Percentiles rank a stretch among this genome's conserved stretches.
Conservation (phyloP, 1,284 basidiomycete species). For the Heterobasidion occidentale region DNA sequence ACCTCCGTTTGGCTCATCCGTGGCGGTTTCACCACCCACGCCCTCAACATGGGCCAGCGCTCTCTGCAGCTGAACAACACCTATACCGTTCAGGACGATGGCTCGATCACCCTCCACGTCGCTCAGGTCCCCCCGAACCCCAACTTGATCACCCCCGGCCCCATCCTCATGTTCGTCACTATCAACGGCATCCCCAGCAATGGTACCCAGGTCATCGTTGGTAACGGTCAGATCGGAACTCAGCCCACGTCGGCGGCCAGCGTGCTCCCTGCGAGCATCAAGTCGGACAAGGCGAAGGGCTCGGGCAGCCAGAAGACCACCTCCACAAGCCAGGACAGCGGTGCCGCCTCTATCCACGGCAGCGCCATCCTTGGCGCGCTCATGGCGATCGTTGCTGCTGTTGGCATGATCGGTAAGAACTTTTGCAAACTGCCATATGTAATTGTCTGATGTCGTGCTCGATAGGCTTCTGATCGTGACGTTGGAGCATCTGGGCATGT, state of each 20-base stretch:
- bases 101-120: slow-evolving; percentile 68
- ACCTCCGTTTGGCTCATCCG: slow-evolving; percentile 80
- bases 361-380: slow-evolving; percentile 15
- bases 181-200: slow-evolving; percentile 80
- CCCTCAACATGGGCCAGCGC: slow-evolving; percentile 92
- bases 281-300: slow-evolving; percentile 19
- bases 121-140: slow-evolving; percentile 77
- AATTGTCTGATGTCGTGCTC: background rate
- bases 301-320: background rate
- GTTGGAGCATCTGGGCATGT: background rate
- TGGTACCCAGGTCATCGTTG: slow-evolving; percentile 69
- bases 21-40: slow-evolving; percentile 90
- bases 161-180: slow-evolving; percentile 75
- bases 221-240: slow-evolving; percentile 67
- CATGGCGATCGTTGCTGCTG: slow-evolving; percentile 16
- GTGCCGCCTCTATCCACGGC: slow-evolving; percentile 10
- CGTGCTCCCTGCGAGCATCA: slow-evolving; percentile 46
- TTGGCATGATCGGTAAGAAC: slow-evolving; percentile 13
- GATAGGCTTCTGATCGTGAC: background rate
- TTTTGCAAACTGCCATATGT: background rate
- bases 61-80: slow-evolving; percentile 71
- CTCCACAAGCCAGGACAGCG: background rate
- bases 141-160: slow-evolving; percentile 81
- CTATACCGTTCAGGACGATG: slow-evolving; percentile 75
- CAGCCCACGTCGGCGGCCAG: slow-evolving; percentile 46